phyloP scores from a whole-genome alignment of 495 filamentous ascomycete species.

The Glonium stellatum region DNA sequence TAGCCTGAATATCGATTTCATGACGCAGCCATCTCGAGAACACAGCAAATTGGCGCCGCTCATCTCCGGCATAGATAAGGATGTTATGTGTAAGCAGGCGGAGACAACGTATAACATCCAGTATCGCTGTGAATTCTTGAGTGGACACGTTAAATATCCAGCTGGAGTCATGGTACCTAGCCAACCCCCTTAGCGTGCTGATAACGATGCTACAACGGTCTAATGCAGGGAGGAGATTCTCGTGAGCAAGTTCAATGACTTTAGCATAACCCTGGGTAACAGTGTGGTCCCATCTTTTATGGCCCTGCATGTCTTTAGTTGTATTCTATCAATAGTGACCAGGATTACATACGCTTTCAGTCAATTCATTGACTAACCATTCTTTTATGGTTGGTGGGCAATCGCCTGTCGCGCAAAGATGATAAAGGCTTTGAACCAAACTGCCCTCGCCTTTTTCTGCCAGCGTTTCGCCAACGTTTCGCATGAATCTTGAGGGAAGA shows the following conservation, averaged over 20 bases:
- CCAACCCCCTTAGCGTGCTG: conserved; percentile 76
- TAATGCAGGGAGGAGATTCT: conserved; percentile 79
- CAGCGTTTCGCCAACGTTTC: conserved; percentile 63
- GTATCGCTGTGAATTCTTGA: conserved; percentile 33
- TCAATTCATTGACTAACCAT: conserved; percentile 82
- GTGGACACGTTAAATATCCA: conserved; percentile 57
- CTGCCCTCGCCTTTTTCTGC: conserved; percentile 52
- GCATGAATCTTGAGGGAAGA: conserved; percentile 66
- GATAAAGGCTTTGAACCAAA: conserved; percentile 72
- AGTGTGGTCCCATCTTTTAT: conserved; percentile 93
- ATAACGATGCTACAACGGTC: conserved; percentile 78
- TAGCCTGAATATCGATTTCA: conserved; percentile 63
- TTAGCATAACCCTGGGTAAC: conserved; percentile 67
- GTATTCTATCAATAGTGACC: conserved; percentile 1
- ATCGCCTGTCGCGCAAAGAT: conserved; percentile 78
- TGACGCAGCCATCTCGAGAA: conserved; percentile 83
- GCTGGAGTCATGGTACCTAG: conserved; percentile 66
- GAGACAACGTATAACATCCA: conserved; percentile 40
- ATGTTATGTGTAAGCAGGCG: conserved; percentile 67
- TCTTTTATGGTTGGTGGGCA: conserved; percentile 70
- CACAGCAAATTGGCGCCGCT: conserved; percentile 66
- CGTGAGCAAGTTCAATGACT: conserved; percentile 69
- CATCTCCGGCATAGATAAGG: conserved; percentile 62
- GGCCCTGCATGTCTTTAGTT: conserved; percentile 52
- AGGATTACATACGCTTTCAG: conserved; percentile 58